Evolutionary conservation across 768 basidiomycete species (phyloP).

Genomic region (Aureoboletus auriporus): DNA sequence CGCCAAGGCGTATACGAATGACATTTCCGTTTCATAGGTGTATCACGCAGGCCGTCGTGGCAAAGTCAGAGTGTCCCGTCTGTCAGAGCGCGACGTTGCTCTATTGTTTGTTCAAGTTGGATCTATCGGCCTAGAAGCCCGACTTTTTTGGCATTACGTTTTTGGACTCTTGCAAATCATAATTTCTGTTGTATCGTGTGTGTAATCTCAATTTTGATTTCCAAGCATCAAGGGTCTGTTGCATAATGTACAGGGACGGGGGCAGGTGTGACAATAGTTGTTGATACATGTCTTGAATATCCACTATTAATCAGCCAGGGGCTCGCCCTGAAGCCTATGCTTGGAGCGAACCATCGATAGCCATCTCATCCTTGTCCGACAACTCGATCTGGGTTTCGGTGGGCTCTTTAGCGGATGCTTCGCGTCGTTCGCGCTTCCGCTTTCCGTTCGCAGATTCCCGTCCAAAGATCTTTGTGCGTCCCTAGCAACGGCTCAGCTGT

Average conservation of each 20-base stretch:
- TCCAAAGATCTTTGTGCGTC: constrained; percentile 60
- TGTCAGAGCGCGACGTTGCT: constrained; percentile 48
- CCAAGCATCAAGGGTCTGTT: too few relatives aligned
- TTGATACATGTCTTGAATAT: too few relatives aligned
- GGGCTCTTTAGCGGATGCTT: constrained; percentile 2
- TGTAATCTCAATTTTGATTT: too few relatives aligned
- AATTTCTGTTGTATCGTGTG: too few relatives aligned
- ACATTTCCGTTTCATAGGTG: constrained; percentile 34
- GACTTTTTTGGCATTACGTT: too few relatives aligned
- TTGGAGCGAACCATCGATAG: too few relatives aligned
- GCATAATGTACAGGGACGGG: too few relatives aligned
- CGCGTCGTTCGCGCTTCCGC: constrained; percentile 28
- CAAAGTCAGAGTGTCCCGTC: constrained; percentile 46
- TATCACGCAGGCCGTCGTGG: constrained; percentile 46
- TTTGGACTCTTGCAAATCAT: too few relatives aligned
- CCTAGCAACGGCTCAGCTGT: constrained; percentile 33
- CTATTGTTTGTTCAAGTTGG: constrained; percentile 55
- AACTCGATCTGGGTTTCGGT: not conserved
- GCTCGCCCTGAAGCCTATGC: too few relatives aligned
- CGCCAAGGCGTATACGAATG: not conserved
- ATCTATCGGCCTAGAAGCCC: constrained; percentile 28
- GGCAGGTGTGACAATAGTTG: too few relatives aligned
- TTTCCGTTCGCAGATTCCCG: constrained; percentile 48
- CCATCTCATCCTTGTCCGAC: too few relatives aligned
- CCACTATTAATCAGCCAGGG: too few relatives aligned